Percentiles rank a stretch among this genome's conserved stretches.
Conservation (phyloP, 352 stramenopile genomes). For the Halophytophthora polymorphica region DNA sequence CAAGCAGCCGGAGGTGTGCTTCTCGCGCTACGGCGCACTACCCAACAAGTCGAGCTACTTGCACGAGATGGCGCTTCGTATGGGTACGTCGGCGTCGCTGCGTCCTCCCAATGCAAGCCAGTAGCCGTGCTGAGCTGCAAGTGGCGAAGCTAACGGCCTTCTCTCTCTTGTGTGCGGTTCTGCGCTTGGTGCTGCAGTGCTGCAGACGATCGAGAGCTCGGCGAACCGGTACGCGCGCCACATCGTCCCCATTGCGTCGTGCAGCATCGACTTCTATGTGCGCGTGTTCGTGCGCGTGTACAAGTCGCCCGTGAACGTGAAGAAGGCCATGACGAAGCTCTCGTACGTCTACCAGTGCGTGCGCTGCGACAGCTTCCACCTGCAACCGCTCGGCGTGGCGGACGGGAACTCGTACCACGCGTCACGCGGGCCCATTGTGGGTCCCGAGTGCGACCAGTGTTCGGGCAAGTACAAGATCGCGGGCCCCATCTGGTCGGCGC, state of each 20-base stretch:
- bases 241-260: conserved; percentile 96
- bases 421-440: conserved; percentile 67
- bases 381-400: conserved; percentile 91
- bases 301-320: conserved; percentile 94
- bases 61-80: conserved; percentile 86
- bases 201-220: conserved; percentile 93
- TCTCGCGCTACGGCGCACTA: conserved; percentile 79
- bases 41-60: conserved; percentile 89
- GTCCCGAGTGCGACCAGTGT: conserved; percentile 77
- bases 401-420: conserved; percentile 87
- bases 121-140: not conserved
- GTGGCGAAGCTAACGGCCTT: no score
- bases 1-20: conserved; percentile 89
- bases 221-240: conserved; percentile 96
- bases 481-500: conserved; percentile 96
- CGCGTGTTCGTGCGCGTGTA: conserved; percentile 99
- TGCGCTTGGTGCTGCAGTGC: conserved; percentile 56
- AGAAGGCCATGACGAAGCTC: conserved; percentile 90
- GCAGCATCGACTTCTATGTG: conserved; percentile 99
- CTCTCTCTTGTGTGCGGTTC: not conserved
- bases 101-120: no score
- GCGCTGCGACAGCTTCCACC: conserved; percentile 97
- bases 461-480: conserved; percentile 88
- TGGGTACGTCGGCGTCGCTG: conserved; percentile 37
- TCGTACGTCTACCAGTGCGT: conserved; percentile 91